Base-by-base conservation (phyloP, 352 stramenopile genomes). In the Blastocystis sp. region DNA sequence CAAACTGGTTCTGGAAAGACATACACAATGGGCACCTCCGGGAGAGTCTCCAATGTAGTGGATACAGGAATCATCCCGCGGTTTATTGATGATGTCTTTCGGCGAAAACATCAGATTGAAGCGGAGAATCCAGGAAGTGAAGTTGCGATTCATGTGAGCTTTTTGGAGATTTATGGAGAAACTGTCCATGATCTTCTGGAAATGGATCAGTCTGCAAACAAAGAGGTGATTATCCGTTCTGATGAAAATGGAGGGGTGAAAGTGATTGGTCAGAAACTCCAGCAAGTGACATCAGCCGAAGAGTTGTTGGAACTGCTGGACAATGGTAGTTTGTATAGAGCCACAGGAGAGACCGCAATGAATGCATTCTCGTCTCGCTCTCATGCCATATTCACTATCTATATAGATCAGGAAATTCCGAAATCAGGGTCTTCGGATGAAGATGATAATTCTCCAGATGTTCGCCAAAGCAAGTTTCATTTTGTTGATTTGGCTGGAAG, bases 121-220 rank as follows among this genome's bases (percentile, higher is more conserved):
- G 15, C 80, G 73, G 35, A 91, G 91, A 30, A 92, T 91, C 51
- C 48, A 15, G 6, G n/a, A 22, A 70, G 48, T 9, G 93, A 97
- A 70, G 95, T 95, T 81, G 93, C 92, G n/a, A 91, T 99, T 17
- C 92, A 94, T 19, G 94, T 98, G 51, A 96, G 96, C 33, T 98
- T 97, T 90, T 92, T 99, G 60, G 97, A 99, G 93, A 97, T 99
- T 79, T 99, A 99, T 92, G 98, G 98, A 81, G 97, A 99, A 93
- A 94, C 98, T 77, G 92, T 99, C 11, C 93, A 95, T 2, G 96
- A 98, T 90, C 91, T 98, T 40, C 92, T 99, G 6, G 94, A 94
- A 44, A 92, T 94, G 78, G 93, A 97, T 78, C 92, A 92, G 0
- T 92, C 91, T 33, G 90, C 91, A 35, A 93, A 93, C n/a, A 91